These are phyloP conservation scores for Plantago rigida DNA, from an alignment of 305 asterid genomes.

Conservation along the genomic window DNA sequence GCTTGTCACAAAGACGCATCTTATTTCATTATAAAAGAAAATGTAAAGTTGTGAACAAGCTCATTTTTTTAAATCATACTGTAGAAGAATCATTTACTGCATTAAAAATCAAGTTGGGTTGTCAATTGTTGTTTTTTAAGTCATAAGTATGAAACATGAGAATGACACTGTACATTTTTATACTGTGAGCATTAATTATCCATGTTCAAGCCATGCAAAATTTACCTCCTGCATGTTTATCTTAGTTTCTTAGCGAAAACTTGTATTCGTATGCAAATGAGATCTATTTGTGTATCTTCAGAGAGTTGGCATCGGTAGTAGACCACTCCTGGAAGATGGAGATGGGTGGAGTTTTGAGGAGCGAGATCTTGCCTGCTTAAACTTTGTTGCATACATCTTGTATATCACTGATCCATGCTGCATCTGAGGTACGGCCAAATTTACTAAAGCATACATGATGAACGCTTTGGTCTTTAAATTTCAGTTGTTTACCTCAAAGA, in stretches of 20 bases:
- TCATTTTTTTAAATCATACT: background rate
- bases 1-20: background rate
- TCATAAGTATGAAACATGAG: background rate
- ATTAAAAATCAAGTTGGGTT: background rate
- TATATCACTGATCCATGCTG: constrained; percentile 27
- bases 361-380: constrained; percentile 42
- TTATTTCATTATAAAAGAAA: no score
- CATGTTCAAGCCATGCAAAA: constrained; percentile 18
- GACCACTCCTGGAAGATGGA: constrained; percentile 95
- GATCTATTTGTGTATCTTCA: constrained; percentile 28
- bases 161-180: background rate
- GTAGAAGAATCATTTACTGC: constrained; percentile 7
- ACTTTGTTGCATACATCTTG: constrained; percentile 20
- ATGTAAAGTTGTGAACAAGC: background rate
- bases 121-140: constrained; percentile 4
- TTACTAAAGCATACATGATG: constrained; percentile 16
- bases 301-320: constrained; percentile 73
- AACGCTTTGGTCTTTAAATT: background rate
- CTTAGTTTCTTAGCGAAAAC: background rate
- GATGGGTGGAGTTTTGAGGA: constrained; percentile 66
- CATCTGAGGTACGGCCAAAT: constrained; percentile 29
- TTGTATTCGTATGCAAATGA: constrained; percentile 11
- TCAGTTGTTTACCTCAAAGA: background rate
- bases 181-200: constrained; percentile 10
- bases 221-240: constrained; percentile 17